Conservation (phyloP, 441 rosid species). For the Populus trichocarpa region DNA sequence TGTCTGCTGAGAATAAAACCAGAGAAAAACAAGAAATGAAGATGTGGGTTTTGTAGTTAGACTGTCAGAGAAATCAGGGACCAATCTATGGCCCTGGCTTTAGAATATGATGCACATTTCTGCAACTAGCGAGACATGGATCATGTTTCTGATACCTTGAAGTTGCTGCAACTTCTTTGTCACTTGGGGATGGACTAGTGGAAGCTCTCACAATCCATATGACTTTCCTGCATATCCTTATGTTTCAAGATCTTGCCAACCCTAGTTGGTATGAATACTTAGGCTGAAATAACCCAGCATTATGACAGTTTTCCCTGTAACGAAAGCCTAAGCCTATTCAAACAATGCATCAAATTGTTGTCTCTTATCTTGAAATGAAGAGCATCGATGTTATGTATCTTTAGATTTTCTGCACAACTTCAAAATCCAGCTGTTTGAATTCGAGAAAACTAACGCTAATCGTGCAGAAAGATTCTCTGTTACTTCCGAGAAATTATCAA, state of each 20-base stretch:
- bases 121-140: not conserved
- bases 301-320: not conserved
- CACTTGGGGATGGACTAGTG: not conserved
- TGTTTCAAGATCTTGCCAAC: not conserved
- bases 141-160: not conserved
- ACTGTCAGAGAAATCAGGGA: conserved; percentile 9
- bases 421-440: not conserved
- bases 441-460: not conserved
- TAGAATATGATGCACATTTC: not conserved
- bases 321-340: not conserved
- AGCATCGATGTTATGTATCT: not conserved
- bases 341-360: not conserved
- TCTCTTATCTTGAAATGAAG: not conserved
- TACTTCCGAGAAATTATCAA: not conserved
- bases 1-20: not conserved
- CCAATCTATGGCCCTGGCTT: not conserved
- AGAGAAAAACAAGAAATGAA: not conserved
- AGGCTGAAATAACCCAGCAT: not conserved
- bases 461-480: not conserved
- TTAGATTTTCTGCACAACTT: not conserved
- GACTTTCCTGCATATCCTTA: not conserved
- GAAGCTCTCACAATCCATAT: not conserved
- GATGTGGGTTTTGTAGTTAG: conserved; percentile 2
- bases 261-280: not conserved
- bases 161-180: conserved; percentile 7